Evolutionary conservation across 2,329 filamentous ascomycete genomes (phyloP), one percentile per base, ranked within the genome.

Genomic region (Dactylellina parvicollis): DNA sequence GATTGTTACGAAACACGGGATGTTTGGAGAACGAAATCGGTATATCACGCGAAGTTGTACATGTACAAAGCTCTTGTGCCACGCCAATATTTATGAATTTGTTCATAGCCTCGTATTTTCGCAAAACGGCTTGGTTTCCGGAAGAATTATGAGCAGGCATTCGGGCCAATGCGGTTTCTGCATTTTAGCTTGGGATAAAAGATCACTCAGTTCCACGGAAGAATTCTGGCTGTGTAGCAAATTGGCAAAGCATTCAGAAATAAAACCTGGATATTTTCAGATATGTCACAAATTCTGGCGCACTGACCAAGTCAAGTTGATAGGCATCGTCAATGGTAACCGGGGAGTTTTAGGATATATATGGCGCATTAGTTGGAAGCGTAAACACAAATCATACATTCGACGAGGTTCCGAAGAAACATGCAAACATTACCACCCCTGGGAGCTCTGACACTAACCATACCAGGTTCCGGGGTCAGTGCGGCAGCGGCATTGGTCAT

Each of bases 201-300:
- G 22, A 59, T 57, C 52, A 46, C 16, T 20, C 34, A 24, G 22
- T 26, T 22, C 14, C 42, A 52, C 64, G 64, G 64, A 60, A 69
- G 54, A 69, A 69, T 69, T 69, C 30, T 57, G 52, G 52, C 12
- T 36, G 34, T 54, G 46, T 55, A 69, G 38, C 47, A 40, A 60
- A 38, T 28, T 28, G 64, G 46, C 47, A 55, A 69, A 47, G 64
- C 20, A 24, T 38, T 69, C 16, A n/a, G 10, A 28, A 34, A 16
- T 59, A 42, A 61, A 69, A 69, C 55, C n/a, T 69, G 64, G 55
- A 30, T 61, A 61, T 69, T 69, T 61, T 69, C 64, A 69, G 47
- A 55, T 52, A 44, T 60, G 54, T 59, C 55, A 54, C 55, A 40
- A 69, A 69, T 49, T 60, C 16, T 46, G 46, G 26, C 36, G 55